A percentile compares a stretch with the other conserved stretches of the same genome.
phyloP scores from a whole-genome alignment of 192 early-diverging fungal species.

The Fimicolochytrium jonesii region DNA sequence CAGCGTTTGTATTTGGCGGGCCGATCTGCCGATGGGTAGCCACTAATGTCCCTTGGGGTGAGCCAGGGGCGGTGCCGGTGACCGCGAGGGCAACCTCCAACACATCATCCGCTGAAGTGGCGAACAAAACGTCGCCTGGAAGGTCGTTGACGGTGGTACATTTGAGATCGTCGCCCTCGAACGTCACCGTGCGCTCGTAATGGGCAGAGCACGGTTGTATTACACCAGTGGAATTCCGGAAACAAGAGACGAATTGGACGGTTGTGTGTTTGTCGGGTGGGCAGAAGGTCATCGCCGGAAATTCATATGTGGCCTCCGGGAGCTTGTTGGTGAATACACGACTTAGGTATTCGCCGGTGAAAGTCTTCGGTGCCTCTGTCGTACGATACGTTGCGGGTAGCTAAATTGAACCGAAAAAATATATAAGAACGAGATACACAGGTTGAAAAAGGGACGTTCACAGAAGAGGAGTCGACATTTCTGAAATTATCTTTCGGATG shows the following conservation, averaged over 20 bases:
- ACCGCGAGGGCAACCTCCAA: constrained; percentile 21
- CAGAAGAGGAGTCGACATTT: too few relatives aligned
- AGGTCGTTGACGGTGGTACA: constrained; percentile 36
- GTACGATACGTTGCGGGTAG: constrained; percentile 46
- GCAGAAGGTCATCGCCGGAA: constrained; percentile 44
- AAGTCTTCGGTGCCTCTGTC: constrained; percentile 27
- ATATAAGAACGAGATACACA: too few relatives aligned
- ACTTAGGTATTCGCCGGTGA: constrained; percentile 32
- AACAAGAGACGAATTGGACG: constrained; percentile 18
- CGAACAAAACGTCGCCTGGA: constrained; percentile 22
- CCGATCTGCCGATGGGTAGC: constrained; percentile 26
- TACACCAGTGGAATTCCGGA: constrained; percentile 10
- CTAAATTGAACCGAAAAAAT: constrained; percentile 16
- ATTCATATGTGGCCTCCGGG: constrained; percentile 41
- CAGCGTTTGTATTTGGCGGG: too few relatives aligned
- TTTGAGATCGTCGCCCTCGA: constrained; percentile 25
- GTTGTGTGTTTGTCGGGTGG: constrained; percentile 17
- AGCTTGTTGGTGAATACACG: constrained; percentile 33
- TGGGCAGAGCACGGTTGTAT: constrained; percentile 8
- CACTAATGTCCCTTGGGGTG: constrained; percentile 25
- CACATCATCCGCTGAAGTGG: constrained; percentile 24
- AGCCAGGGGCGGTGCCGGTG: constrained; percentile 8
- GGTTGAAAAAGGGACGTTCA: too few relatives aligned
- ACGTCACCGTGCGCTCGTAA: constrained; percentile 1
- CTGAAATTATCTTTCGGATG: neutral